phyloP scores from a whole-genome alignment of 2,329 filamentous ascomycete species.

The Ceratocystis cubensis region DNA sequence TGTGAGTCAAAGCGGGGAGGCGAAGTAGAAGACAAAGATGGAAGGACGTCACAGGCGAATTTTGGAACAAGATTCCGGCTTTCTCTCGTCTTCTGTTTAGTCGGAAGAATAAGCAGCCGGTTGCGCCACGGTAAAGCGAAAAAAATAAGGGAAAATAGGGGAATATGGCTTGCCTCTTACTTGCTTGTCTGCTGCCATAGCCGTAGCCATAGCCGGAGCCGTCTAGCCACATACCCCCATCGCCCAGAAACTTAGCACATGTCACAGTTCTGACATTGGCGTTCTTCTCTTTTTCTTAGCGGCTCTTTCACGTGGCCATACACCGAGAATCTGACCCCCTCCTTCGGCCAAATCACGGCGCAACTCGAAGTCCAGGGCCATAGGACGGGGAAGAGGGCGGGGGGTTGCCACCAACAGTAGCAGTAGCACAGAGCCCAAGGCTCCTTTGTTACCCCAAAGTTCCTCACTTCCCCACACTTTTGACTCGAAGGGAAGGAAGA shows the following conservation, averaged over 20 bases:
- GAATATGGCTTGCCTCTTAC: neutral
- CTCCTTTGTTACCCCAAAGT: conserved; percentile 6
- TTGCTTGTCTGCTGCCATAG: neutral
- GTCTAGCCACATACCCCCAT: neutral
- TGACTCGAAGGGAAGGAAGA: conserved; percentile 4
- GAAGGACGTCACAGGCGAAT: neutral
- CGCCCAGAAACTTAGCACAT: neutral
- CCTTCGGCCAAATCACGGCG: conserved; percentile 11
- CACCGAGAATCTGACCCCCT: conserved; percentile 10
- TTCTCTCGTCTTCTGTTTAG: neutral
- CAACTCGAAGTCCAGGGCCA: conserved; percentile 3
- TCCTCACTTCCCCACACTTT: conserved; percentile 3
- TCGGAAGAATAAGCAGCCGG: neutral
- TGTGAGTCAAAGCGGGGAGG: neutral
- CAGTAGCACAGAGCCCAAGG: conserved; percentile 3
- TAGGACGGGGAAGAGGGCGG: neutral
- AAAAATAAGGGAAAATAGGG: neutral
- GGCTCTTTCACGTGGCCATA: neutral
- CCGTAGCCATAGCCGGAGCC: neutral
- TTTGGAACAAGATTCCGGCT: neutral
- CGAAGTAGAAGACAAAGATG: neutral
- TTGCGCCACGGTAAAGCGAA: neutral
- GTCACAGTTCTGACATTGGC: neutral
- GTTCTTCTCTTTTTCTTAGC: neutral
- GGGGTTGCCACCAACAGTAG: neutral